These are phyloP conservation scores for Cucumis cinereus DNA, from an alignment of 306 rosid species.

Conservation along the genomic window DNA sequence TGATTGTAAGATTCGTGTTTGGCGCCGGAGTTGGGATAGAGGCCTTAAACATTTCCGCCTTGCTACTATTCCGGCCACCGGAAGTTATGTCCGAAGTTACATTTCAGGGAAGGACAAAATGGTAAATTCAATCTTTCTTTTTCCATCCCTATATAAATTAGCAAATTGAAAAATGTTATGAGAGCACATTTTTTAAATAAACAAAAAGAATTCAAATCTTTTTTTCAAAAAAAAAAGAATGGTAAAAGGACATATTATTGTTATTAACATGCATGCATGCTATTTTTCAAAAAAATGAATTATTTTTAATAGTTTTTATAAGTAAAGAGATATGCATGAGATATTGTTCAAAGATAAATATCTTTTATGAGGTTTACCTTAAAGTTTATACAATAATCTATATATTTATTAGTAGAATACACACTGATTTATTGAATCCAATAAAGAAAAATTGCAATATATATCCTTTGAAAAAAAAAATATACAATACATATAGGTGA, in stretches of 20 bases:
- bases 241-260: not conserved
- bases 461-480: not conserved
- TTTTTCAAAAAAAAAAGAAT: too few species aligned
- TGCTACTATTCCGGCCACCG: constrained; percentile 57
- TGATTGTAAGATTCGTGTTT: constrained; percentile 67
- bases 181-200: not conserved
- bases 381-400: too few species aligned
- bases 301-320: too few species aligned
- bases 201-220: not conserved
- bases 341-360: too few species aligned
- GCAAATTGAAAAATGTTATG: not conserved
- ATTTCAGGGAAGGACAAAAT: constrained; percentile 64
- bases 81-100: constrained; percentile 61
- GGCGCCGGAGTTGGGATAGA: constrained; percentile 68
- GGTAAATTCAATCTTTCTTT: constrained; percentile 18
- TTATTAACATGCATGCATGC: not conserved
- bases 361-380: too few species aligned
- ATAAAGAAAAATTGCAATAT: not conserved
- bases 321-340: too few species aligned
- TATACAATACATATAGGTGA: constrained; percentile 11
- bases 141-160: not conserved
- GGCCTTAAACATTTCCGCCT: constrained; percentile 53
- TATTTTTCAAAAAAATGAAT: too few species aligned
- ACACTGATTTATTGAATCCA: constrained; percentile 1
- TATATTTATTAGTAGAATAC: too few species aligned